Conservation (phyloP, 2,329 filamentous ascomycete genomes). For the Neonectria ditissima region DNA sequence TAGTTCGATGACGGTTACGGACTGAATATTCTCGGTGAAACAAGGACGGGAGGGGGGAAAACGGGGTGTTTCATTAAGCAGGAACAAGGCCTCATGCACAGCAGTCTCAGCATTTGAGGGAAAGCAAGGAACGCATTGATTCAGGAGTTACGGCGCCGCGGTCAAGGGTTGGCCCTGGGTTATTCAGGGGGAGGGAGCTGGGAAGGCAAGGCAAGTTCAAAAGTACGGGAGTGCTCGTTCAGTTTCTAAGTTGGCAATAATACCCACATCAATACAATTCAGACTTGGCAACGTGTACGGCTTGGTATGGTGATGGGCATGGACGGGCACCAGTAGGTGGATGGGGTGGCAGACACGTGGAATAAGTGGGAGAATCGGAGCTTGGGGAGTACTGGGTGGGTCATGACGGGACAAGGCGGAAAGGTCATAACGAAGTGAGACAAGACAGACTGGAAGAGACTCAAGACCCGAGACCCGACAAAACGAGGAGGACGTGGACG, state of each 20-base stretch:
- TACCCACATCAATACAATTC: conserved; percentile 13
- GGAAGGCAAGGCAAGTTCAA: conserved; percentile 4
- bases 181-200: not conserved
- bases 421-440: not conserved
- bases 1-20: not conserved
- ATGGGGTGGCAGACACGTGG: not conserved
- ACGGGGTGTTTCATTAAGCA: not conserved
- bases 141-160: conserved; percentile 20
- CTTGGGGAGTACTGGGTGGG: not conserved
- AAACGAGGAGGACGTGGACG: not conserved
- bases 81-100: not conserved
- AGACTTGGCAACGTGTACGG: not conserved
- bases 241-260: conserved; percentile 22
- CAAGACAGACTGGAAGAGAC: not conserved
- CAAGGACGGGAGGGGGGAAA: not conserved
- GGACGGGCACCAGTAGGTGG: not conserved
- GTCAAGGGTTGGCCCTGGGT: conserved; percentile 3
- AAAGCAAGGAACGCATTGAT: conserved; percentile 9
- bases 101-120: not conserved
- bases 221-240: conserved; percentile 9
- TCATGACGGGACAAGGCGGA: not conserved
- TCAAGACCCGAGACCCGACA: too few species aligned
- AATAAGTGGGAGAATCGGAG: not conserved
- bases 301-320: too few species aligned
- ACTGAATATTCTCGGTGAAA: not conserved